phyloP scores from a whole-genome alignment of 495 filamentous ascomycete species.

The Penicillium egyptiacum region DNA sequence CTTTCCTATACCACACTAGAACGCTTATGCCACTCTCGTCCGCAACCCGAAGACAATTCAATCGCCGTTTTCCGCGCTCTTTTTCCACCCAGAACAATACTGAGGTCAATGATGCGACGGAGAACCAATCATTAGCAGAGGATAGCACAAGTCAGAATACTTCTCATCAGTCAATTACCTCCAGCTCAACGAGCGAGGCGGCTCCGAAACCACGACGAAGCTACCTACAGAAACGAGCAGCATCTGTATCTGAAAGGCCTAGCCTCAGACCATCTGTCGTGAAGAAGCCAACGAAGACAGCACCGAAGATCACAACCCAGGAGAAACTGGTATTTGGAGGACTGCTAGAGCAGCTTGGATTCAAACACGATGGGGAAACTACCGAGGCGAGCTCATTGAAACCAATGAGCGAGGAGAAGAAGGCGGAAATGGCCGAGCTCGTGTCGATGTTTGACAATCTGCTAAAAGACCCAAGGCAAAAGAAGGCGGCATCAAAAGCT shows the following conservation, averaged over 20 bases:
- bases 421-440: conserved; percentile 29
- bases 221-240: conserved; percentile 31
- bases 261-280: neutral
- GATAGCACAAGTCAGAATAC: conserved; percentile 2
- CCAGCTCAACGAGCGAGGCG: neutral
- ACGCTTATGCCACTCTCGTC: conserved; percentile 45
- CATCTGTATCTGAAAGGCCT: conserved; percentile 4
- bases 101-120: neutral
- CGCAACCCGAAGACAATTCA: conserved; percentile 14
- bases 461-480: conserved; percentile 21
- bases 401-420: conserved; percentile 13
- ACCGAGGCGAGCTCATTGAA: neutral
- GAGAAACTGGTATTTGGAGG: conserved; percentile 33
- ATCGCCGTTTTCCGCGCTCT: conserved; percentile 12
- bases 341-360: conserved; percentile 27
- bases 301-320: conserved; percentile 25
- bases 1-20: conserved; percentile 72
- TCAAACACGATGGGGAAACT: conserved; percentile 7
- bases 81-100: conserved; percentile 12
- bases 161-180: conserved; percentile 1
- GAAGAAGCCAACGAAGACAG: neutral
- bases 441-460: conserved; percentile 32
- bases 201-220: conserved; percentile 20
- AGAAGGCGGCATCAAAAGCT: conserved; percentile 2
- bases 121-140: neutral